A percentile compares a stretch with the other conserved stretches of the same genome.
These are phyloP conservation scores for Ogataea saltuana DNA, from an alignment of 805 yeast species.

Conservation along the genomic window DNA sequence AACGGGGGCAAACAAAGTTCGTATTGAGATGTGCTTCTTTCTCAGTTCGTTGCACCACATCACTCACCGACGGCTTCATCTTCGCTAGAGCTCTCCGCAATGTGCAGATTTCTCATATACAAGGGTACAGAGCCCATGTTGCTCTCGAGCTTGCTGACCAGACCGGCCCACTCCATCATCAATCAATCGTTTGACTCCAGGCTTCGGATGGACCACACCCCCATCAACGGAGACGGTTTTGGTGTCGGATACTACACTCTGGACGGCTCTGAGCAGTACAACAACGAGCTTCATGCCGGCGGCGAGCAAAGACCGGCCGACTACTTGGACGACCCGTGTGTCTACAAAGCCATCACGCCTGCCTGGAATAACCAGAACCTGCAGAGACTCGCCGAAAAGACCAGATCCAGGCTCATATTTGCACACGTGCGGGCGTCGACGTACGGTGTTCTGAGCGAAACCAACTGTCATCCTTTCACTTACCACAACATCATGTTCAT, in stretches of 20 bases:
- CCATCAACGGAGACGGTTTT: constrained; percentile 97
- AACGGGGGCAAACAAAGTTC: too few species aligned
- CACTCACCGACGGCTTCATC: too few species aligned
- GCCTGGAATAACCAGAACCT: constrained; percentile 96
- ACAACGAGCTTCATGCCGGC: not conserved
- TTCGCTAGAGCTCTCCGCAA: constrained; percentile 31
- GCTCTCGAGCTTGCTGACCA: constrained; percentile 81
- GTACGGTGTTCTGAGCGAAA: constrained; percentile 89
- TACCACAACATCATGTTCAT: constrained; percentile 88
- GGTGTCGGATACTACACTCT: constrained; percentile 90
- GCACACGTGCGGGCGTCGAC: constrained; percentile 98
- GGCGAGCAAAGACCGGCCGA: constrained; percentile 36
- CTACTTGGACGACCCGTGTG: constrained; percentile 70
- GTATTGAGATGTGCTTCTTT: too few species aligned
- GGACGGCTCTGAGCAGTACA: constrained; percentile 1
- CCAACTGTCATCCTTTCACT: constrained; percentile 95
- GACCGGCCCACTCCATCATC: constrained; percentile 96
- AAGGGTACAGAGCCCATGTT: constrained; percentile 89
- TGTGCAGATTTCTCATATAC: constrained; percentile 93
- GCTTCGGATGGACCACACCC: constrained; percentile 82
- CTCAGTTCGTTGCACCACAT: too few species aligned
- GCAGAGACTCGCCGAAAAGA: constrained; percentile 82
- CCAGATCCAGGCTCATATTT: constrained; percentile 79
- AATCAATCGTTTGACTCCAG: constrained; percentile 94
- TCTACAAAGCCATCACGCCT: constrained; percentile 94